Conservation (phyloP, 139 green algal species). For the Chlorella vulgaris region DNA sequence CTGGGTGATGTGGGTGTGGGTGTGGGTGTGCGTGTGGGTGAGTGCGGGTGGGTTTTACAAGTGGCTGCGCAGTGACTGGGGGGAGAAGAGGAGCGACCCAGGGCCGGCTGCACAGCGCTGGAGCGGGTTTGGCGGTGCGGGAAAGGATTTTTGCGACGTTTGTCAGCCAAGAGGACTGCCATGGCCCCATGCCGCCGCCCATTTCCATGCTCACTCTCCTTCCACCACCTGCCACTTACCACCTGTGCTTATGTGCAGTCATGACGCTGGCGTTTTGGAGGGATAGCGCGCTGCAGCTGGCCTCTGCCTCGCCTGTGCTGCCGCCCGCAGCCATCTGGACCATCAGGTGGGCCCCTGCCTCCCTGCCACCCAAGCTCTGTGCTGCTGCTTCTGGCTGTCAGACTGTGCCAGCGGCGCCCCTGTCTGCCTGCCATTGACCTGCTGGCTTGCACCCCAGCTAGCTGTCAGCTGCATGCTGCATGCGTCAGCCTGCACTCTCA, state of each 20-base stretch:
- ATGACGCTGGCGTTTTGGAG: constrained; percentile 21
- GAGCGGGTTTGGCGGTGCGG: too few species aligned
- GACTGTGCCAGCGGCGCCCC: not conserved
- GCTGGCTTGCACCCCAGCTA: not conserved
- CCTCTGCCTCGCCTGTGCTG: not conserved
- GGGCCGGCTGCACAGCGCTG: too few species aligned
- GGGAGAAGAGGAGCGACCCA: too few species aligned
- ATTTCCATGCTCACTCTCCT: not conserved
- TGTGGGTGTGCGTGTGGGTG: too few species aligned
- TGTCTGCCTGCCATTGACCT: not conserved
- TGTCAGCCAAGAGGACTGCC: too few species aligned
- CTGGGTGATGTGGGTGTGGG: not conserved
- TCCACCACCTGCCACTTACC: not conserved
- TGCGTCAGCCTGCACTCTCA: not conserved
- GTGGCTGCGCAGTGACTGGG: too few species aligned
- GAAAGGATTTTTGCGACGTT: too few species aligned
- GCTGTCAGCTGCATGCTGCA: too few species aligned
- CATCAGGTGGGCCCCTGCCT: constrained; percentile 1
- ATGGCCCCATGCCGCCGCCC: too few species aligned
- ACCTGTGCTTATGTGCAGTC: not conserved
- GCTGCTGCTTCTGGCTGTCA: not conserved
- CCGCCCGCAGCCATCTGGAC: not conserved
- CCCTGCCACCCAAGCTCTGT: too few species aligned
- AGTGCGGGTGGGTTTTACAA: too few species aligned
- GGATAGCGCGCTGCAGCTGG: constrained; percentile 3